phyloP scores from a whole-genome alignment of 768 basidiomycete species.

The Symmetrospora coprosmae region DNA sequence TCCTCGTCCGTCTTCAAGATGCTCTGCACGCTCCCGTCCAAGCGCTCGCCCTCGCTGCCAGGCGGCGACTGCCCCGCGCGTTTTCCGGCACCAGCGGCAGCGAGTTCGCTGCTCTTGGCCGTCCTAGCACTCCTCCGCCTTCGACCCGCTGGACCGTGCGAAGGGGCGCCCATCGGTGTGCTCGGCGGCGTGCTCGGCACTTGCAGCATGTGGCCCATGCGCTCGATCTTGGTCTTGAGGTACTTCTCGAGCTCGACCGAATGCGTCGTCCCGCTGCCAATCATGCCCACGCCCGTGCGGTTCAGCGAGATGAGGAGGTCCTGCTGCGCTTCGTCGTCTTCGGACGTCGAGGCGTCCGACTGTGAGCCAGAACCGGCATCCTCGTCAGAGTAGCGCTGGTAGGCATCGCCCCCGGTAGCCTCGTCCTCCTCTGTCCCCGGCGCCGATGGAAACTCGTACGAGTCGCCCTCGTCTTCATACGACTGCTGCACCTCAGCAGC shows the following conservation, averaged over 20 bases:
- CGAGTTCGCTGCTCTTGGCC: too few relatives aligned
- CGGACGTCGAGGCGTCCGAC: neutral
- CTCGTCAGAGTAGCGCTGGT: neutral
- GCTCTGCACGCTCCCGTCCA: too few relatives aligned
- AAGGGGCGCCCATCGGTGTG: neutral
- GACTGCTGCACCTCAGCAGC: constrained; percentile 25
- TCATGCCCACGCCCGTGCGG: constrained; percentile 56
- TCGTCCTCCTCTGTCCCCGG: constrained; percentile 24
- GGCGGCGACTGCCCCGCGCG: too few relatives aligned
- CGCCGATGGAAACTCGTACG: neutral
- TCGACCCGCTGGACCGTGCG: too few relatives aligned
- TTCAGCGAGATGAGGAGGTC: constrained; percentile 36
- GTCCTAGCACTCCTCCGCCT: too few relatives aligned
- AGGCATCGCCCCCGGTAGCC: neutral
- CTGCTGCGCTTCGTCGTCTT: constrained; percentile 33
- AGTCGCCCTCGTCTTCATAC: constrained; percentile 26
- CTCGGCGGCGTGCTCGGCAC: constrained; percentile 28
- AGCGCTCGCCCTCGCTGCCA: too few relatives aligned
- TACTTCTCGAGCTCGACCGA: constrained; percentile 88
- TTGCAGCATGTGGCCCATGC: constrained; percentile 89
- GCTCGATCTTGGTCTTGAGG: constrained; percentile 81
- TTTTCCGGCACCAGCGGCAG: too few relatives aligned
- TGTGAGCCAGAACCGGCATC: neutral
- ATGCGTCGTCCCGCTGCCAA: constrained; percentile 59
- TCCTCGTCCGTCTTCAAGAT: too few relatives aligned